These are phyloP conservation scores for Glaciozyma antarctica DNA, from an alignment of 768 basidiomycete species.

Conservation along the genomic window DNA sequence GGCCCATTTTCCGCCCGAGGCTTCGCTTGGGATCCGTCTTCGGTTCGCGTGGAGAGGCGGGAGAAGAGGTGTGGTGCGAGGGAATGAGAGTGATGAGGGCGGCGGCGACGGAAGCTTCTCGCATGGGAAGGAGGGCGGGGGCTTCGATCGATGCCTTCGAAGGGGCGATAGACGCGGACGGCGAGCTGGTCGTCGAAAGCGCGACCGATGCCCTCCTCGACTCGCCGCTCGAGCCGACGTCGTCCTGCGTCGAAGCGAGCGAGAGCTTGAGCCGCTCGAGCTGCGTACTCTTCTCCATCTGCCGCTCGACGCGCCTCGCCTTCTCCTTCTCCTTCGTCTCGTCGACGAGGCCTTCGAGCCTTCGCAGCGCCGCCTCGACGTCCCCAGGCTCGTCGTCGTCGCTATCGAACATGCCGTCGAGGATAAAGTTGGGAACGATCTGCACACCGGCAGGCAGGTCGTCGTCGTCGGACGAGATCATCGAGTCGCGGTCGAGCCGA, in stretches of 20 bases:
- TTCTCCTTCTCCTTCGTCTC: conserved; percentile 48
- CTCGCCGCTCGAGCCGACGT: neutral
- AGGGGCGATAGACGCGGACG: neutral
- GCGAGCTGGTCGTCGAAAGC: neutral
- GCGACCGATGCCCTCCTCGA: too few relatives aligned
- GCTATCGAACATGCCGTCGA: conserved; percentile 40
- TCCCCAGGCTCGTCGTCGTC: conserved; percentile 58
- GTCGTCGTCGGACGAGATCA: conserved; percentile 23
- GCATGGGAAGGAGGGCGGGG: neutral
- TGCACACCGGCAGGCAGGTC: conserved; percentile 3
- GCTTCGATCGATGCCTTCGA: neutral
- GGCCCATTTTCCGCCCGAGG: neutral
- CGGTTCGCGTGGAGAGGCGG: neutral
- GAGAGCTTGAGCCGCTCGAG: conserved; percentile 1
- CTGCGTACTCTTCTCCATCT: conserved; percentile 29
- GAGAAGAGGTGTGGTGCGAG: neutral
- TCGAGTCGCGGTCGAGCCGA: conserved; percentile 15
- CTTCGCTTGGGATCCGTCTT: neutral
- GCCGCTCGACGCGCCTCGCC: conserved; percentile 28
- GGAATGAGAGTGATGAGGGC: neutral
- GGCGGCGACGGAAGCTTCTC: neutral
- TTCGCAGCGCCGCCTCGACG: conserved; percentile 66
- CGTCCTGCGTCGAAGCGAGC: neutral
- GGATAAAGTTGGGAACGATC: conserved; percentile 51
- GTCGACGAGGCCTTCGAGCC: conserved; percentile 80